A percentile compares a stretch with the other conserved stretches of the same genome.
These are phyloP conservation scores for Penicillium cosmopolitanum DNA, from an alignment of 495 filamentous ascomycete genomes.

Conservation along the genomic window DNA sequence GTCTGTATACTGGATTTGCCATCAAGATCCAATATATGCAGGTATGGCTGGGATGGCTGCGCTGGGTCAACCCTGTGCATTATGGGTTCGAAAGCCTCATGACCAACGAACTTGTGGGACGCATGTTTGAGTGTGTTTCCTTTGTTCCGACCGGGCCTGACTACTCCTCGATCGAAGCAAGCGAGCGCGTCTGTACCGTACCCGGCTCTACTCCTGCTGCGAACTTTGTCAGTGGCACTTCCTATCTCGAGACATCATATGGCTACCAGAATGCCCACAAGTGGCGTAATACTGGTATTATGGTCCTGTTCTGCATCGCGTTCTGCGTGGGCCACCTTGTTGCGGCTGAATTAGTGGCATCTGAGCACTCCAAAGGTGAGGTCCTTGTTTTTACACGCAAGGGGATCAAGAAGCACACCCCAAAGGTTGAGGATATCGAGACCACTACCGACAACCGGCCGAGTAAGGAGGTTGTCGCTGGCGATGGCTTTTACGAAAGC, in stretches of 20 bases:
- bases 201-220: slow-evolving; percentile 54
- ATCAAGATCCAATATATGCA: slow-evolving; percentile 52
- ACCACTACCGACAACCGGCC: slow-evolving; percentile 40
- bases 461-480: slow-evolving; percentile 35
- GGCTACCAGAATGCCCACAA: slow-evolving; percentile 60
- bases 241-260: slow-evolving; percentile 55
- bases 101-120: slow-evolving; percentile 64
- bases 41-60: slow-evolving; percentile 60
- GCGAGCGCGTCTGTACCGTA: too few relatives aligned
- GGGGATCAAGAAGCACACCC: too few relatives aligned
- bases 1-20: slow-evolving; percentile 57
- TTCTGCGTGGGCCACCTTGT: too few relatives aligned
- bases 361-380: too few relatives aligned
- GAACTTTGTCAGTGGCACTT: slow-evolving; percentile 49
- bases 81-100: slow-evolving; percentile 56
- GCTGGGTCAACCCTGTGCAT: slow-evolving; percentile 53
- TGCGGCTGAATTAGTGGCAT: too few relatives aligned
- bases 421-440: too few relatives aligned
- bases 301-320: slow-evolving; percentile 53
- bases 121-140: slow-evolving; percentile 53
- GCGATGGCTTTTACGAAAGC: too few relatives aligned
- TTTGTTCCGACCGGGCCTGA: slow-evolving; percentile 45
- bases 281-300: slow-evolving; percentile 72
- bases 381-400: too few relatives aligned
- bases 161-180: too few relatives aligned